Percentiles rank a stretch among this genome's conserved stretches.
Conservation (phyloP, 345 rosid genomes). For the Cochlearia excelsa region DNA sequence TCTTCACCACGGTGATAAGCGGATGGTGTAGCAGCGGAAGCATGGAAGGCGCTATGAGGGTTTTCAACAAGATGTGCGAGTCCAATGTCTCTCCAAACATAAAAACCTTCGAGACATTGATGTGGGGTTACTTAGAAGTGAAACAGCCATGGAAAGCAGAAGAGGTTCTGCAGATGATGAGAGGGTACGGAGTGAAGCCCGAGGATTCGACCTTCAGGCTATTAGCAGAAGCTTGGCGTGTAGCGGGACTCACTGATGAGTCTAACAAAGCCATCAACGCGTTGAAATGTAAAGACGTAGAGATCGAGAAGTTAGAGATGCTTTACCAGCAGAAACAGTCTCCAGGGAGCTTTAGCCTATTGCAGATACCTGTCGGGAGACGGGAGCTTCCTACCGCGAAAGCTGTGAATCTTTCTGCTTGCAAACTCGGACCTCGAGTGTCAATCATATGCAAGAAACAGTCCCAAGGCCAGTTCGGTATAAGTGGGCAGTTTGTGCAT, state of each 20-base stretch:
- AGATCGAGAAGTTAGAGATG: slow-evolving; percentile 41
- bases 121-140: slow-evolving; percentile 53
- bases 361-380: slow-evolving; percentile 43
- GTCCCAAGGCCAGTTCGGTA: slow-evolving; percentile 44
- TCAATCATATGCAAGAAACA: slow-evolving; percentile 55
- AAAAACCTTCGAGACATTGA: slow-evolving; percentile 55
- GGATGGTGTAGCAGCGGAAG: slow-evolving; percentile 61
- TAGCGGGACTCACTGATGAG: slow-evolving; percentile 53
- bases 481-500: slow-evolving; percentile 51
- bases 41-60: slow-evolving; percentile 50
- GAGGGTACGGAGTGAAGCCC: slow-evolving; percentile 49
- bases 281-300: slow-evolving; percentile 39
- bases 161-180: slow-evolving; percentile 54
- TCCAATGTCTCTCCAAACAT: slow-evolving; percentile 52
- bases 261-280: slow-evolving; percentile 43
- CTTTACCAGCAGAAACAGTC: slow-evolving; percentile 47
- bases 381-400: slow-evolving; percentile 38
- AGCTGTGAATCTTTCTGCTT: slow-evolving; percentile 40
- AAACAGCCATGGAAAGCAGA: slow-evolving; percentile 71
- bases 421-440: slow-evolving; percentile 52
- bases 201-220: slow-evolving; percentile 50
- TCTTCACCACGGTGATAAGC: slow-evolving; percentile 56
- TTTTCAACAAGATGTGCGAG: slow-evolving; percentile 52
- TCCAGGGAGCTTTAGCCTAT: slow-evolving; percentile 24
- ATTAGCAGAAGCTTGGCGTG: slow-evolving; percentile 55